Conservation (phyloP, 495 filamentous ascomycete genomes). For the Daldinia decipiens region DNA sequence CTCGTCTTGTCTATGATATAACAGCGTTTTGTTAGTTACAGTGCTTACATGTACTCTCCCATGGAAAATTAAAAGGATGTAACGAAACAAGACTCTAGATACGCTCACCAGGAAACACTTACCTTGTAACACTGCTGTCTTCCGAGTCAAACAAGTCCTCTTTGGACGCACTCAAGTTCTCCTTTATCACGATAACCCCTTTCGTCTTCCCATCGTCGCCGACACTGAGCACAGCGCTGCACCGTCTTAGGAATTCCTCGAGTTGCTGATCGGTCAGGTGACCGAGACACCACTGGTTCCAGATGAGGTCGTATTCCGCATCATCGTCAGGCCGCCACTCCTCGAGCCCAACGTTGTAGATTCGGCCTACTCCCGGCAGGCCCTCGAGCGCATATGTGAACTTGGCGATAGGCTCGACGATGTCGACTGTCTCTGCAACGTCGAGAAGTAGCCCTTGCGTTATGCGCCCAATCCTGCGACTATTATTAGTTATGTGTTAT, state of each 20-base stretch:
- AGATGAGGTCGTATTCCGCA: constrained; percentile 68
- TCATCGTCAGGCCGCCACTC: constrained; percentile 69
- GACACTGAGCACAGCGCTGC: constrained; percentile 62
- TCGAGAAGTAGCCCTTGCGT: constrained; percentile 59
- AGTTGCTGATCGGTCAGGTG: constrained; percentile 86
- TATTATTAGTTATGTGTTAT: not conserved
- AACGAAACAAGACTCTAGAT: not conserved
- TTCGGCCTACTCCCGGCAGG: constrained; percentile 62
- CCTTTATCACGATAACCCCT: constrained; percentile 82
- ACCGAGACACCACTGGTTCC: constrained; percentile 93
- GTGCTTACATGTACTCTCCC: too few species aligned
- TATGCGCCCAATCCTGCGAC: constrained; percentile 63
- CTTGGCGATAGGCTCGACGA: constrained; percentile 66
- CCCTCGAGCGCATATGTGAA: constrained; percentile 63
- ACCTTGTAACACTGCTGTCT: constrained; percentile 83
- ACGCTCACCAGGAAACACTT: constrained; percentile 8
- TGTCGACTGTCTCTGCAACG: constrained; percentile 57
- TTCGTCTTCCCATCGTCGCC: constrained; percentile 45
- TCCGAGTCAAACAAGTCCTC: constrained; percentile 78
- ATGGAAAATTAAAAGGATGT: not conserved
- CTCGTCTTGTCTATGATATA: constrained; percentile 64
- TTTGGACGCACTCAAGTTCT: constrained; percentile 76
- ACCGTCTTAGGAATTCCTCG: constrained; percentile 71
- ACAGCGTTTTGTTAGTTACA: constrained; percentile 16
- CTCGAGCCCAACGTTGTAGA: constrained; percentile 81